Evolutionary conservation across 495 filamentous ascomycete genomes (phyloP).

Genomic region (Rhizodiscina lignyota): DNA sequence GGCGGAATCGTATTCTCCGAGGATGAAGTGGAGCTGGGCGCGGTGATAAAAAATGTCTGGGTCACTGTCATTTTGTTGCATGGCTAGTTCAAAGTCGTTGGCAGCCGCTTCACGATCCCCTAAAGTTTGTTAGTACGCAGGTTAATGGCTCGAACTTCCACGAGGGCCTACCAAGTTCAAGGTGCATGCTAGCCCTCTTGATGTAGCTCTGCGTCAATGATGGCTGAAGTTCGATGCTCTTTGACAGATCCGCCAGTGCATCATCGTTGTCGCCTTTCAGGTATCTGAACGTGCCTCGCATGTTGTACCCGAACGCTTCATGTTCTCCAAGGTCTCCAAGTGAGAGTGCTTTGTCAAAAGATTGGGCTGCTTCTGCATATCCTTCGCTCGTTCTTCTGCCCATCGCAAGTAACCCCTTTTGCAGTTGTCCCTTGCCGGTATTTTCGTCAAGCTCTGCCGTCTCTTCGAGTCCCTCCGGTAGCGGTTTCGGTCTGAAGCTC

Average conservation of each 20-base stretch:
- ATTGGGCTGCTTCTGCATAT: slow-evolving; percentile 68
- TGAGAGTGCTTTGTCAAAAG: slow-evolving; percentile 80
- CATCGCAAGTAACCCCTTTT: slow-evolving; percentile 65
- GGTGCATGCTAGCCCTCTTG: slow-evolving; percentile 94
- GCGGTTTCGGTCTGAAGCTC: slow-evolving; percentile 72
- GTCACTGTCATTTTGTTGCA: slow-evolving; percentile 71
- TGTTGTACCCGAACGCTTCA: slow-evolving; percentile 85
- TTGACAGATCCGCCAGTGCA: slow-evolving; percentile 70
- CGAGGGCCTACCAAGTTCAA: slow-evolving; percentile 63
- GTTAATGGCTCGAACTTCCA: slow-evolving; percentile 3
- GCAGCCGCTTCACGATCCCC: slow-evolving; percentile 76
- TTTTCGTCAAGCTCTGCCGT: slow-evolving; percentile 56
- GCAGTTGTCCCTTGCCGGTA: slow-evolving; percentile 69
- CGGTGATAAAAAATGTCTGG: slow-evolving; percentile 99
- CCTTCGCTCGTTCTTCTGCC: slow-evolving; percentile 71
- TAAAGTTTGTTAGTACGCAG: slow-evolving; percentile 21
- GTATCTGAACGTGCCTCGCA: slow-evolving; percentile 90
- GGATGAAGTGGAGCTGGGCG: slow-evolving; percentile 95
- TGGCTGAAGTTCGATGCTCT: slow-evolving; percentile 80
- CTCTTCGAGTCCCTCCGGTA: slow-evolving; percentile 72
- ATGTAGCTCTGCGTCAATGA: slow-evolving; percentile 89
- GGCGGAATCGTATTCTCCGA: slow-evolving; percentile 78
- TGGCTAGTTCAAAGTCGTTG: slow-evolving; percentile 73
- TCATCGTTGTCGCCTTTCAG: slow-evolving; percentile 71
- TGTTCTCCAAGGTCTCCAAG: slow-evolving; percentile 57